These are phyloP conservation scores for Iberis pinnata DNA, from an alignment of 345 rosid species.

Conservation along the genomic window DNA sequence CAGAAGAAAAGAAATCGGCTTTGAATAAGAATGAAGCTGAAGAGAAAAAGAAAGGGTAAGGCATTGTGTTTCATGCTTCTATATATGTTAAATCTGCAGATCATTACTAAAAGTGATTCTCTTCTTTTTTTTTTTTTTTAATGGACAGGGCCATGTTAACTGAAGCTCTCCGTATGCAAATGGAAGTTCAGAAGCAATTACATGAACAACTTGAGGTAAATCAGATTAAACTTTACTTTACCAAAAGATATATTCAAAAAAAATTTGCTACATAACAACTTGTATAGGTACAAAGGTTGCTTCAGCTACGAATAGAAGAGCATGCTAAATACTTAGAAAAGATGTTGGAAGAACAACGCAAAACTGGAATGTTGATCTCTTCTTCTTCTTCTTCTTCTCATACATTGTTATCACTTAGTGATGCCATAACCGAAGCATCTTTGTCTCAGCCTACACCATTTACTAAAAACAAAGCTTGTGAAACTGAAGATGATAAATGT, in stretches of 20 bases:
- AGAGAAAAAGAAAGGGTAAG: slow-evolving; percentile 51
- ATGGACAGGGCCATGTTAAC: slow-evolving; percentile 41
- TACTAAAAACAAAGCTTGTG: slow-evolving; percentile 35
- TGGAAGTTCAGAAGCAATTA: slow-evolving; percentile 81
- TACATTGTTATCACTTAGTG: slow-evolving; percentile 38
- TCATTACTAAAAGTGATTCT: background rate
- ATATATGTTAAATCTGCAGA: slow-evolving; percentile 1
- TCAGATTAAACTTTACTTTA: background rate
- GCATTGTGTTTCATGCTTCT: background rate
- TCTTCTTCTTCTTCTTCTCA: slow-evolving; percentile 1
- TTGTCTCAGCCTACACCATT: slow-evolving; percentile 22
- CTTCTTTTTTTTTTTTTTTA: background rate
- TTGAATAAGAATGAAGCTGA: slow-evolving; percentile 43
- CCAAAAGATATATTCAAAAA: background rate
- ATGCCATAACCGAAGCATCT: slow-evolving; percentile 31
- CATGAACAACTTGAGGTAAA: slow-evolving; percentile 83
- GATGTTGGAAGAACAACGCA: slow-evolving; percentile 78
- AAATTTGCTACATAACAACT: background rate
- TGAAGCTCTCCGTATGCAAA: slow-evolving; percentile 71
- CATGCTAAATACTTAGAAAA: slow-evolving; percentile 77
- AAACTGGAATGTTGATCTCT: slow-evolving; percentile 38
- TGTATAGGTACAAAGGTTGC: slow-evolving; percentile 56
- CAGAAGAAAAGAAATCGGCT: slow-evolving; percentile 55
- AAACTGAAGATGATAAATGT: slow-evolving; percentile 20
- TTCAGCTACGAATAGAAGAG: slow-evolving; percentile 84